Base-by-base conservation (phyloP, 2,329 filamentous ascomycete genomes). In the Pyrenochaeta sp. region DNA sequence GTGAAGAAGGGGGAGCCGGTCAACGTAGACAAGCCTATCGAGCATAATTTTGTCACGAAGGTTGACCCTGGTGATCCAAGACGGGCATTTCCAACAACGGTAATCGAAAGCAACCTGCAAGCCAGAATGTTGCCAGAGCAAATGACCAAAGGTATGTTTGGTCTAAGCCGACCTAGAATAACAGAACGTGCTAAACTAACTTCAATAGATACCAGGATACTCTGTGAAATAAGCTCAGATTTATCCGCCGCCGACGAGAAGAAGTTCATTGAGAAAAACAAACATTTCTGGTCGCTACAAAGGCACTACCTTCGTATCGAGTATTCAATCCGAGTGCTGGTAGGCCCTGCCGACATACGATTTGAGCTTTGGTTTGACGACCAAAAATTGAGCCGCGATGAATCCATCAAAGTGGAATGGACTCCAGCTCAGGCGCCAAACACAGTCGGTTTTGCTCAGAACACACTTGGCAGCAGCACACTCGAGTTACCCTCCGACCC, bases 341-440 rank as follows among this genome's bases (percentile, higher is more conserved):
- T 73, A 17, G 72, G 70, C 0, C 68, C 71, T 0, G 72, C 71
- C 0, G 71, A 73, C 22, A 57, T 74, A 6, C 54, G 58, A 3
- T 73, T 73, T 41, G 69, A 72, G 52, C 60, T 73, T 1, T 73
- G 69, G 67, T 67, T 67, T 42, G 55, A 70, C 19, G 62, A 63
- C 21, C 60, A 65, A 22, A 71, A 71, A 39, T 53, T 72, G 4
- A 65, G 58, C 28, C 55, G 57, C 7, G 67, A 70, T 31, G 55
- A 68, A 17, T 60, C 64, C 1, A 69, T 71, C n/a, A 61, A 53
- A n/a, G 67, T 72, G 0, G 65, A 70, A 7, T 71, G 68, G 67
- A 29, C 53, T 3, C 52, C 67, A 7, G 53, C 51, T 2, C 46
- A 55, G 3, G 29, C 53, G 11, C 41, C 55, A 36, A 29, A 41